Base-by-base conservation (phyloP, 805 yeast genomes). In the Candida orba region DNA sequence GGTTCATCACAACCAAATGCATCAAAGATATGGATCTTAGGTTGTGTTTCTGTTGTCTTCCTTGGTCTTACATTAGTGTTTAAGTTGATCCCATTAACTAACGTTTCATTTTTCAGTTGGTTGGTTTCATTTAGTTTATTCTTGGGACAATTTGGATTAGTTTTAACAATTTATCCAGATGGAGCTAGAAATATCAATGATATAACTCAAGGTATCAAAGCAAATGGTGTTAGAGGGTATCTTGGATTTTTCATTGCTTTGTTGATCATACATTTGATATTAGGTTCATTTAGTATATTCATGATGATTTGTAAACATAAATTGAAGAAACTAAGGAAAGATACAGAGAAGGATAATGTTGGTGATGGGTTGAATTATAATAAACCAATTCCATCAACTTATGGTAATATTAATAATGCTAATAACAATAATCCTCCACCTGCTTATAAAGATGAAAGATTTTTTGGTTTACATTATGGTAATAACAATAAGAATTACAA, bases 211-310 rank as follows among this genome's bases (percentile, higher is more conserved):
- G 38, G 39, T 7, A 15, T 37, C 5, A 10, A 12, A 13, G 41
- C 39, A n/a, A 20, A 4, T 9, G 41, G 41, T 7, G 24, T 12
- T 29, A 17, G 22, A 13, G 41, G 37, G 2, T 34, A 24, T 24
- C 24, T 42, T 27, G 41, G 45, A 15, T 42, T 12, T 23, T 42
- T 37, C 23, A 15, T 38, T 9, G 33, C 45, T 8, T 10, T 42
- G 18, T 4, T 34, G 14, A 30, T 34, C 8, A 29, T 42, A 4
- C 40, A 42, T 17, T 17, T 22, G 20, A 12, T 10, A n/a, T 15
- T 25, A 12, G 18, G 34, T 31, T 31, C 18, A 31, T 31, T 31
- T 9, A 31, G 29, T 27, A 27, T 27, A 27, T 27, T 27, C 6
- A 27, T 27, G 29, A 2, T 27, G 8, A 8, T 27, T 27, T 27